Percentiles rank a stretch among this genome's conserved stretches.
These are phyloP conservation scores for Rosa lucieae DNA, from an alignment of 306 rosid genomes.

Conservation along the genomic window DNA sequence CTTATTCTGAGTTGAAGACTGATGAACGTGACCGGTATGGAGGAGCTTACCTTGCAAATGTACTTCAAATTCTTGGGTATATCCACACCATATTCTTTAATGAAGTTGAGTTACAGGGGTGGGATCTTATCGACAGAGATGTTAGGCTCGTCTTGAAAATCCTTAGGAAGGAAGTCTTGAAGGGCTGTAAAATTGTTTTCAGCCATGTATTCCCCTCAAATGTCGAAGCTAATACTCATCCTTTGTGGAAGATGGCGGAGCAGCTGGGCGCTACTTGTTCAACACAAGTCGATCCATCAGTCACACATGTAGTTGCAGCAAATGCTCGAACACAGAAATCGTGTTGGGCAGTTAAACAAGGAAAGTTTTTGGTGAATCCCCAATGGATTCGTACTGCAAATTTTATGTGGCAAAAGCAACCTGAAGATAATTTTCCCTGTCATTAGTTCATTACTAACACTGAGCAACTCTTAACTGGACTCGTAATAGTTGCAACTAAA, in stretches of 20 bases:
- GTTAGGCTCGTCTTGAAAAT: slow-evolving; percentile 56
- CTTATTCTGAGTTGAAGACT: too few relatives aligned
- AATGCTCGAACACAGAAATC: slow-evolving; percentile 80
- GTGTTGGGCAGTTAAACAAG: slow-evolving; percentile 55
- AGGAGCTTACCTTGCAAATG: slow-evolving; percentile 62
- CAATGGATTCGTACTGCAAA: slow-evolving; percentile 78
- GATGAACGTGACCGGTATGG: slow-evolving; percentile 21
- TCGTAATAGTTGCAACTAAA: too few relatives aligned
- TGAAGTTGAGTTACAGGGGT: slow-evolving; percentile 38
- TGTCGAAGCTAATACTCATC: slow-evolving; percentile 43
- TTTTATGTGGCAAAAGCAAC: slow-evolving; percentile 69
- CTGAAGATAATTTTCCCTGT: slow-evolving; percentile 56
- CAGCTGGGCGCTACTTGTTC: slow-evolving; percentile 76
- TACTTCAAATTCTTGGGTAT: slow-evolving; percentile 64
- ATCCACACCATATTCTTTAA: slow-evolving; percentile 61
- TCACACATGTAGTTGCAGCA: slow-evolving; percentile 71
- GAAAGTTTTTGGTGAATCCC: slow-evolving; percentile 73
- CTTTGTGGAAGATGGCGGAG: slow-evolving; percentile 71
- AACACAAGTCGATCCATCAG: slow-evolving; percentile 50
- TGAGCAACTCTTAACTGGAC: too few relatives aligned
- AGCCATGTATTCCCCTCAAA: slow-evolving; percentile 52
- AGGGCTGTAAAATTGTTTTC: slow-evolving; percentile 63
- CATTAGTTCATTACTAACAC: too few relatives aligned
- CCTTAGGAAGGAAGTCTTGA: slow-evolving; percentile 43
- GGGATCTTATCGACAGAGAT: slow-evolving; percentile 55